phyloP scores from a whole-genome alignment of 768 basidiomycete species.

The Trametes meyenii region DNA sequence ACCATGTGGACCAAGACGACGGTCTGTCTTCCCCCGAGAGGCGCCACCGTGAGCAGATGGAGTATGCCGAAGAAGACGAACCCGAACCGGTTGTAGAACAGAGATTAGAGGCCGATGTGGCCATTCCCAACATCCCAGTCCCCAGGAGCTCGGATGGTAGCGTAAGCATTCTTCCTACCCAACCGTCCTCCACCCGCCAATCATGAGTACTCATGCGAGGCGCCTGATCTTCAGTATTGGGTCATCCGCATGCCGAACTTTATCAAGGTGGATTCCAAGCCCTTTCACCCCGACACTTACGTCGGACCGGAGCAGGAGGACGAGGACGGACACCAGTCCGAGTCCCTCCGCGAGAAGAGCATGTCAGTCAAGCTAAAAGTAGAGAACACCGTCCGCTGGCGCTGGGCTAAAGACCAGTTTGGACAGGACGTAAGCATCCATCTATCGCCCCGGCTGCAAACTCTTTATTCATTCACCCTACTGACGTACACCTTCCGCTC shows the following conservation, averaged over 20 bases:
- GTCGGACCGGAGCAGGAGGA: constrained; percentile 81
- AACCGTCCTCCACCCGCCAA: constrained; percentile 9
- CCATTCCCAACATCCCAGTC: constrained; percentile 86
- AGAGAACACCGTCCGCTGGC: constrained; percentile 95
- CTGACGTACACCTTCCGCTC: neutral
- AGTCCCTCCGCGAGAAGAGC: constrained; percentile 72
- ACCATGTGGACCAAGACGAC: constrained; percentile 51
- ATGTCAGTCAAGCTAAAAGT: constrained; percentile 87
- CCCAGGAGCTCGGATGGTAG: constrained; percentile 80
- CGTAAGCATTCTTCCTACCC: constrained; percentile 48
- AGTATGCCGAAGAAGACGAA: constrained; percentile 75
- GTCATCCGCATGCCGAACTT: constrained; percentile 93
- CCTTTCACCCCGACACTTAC: constrained; percentile 88
- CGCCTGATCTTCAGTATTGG: constrained; percentile 64
- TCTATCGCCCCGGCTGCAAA: neutral
- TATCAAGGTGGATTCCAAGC: constrained; percentile 85
- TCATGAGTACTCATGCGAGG: neutral
- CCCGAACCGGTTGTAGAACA: constrained; percentile 58
- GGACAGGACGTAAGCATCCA: constrained; percentile 72
- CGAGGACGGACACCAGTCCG: constrained; percentile 58
- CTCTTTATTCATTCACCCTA: neutral
- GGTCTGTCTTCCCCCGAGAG: constrained; percentile 64
- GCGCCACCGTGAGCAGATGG: constrained; percentile 63
- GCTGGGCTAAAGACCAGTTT: constrained; percentile 80
- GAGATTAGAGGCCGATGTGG: constrained; percentile 66